A percentile compares a stretch with the other conserved stretches of the same genome.
Conservation (phyloP, 192 early-diverging fungal genomes). For the Hyaloraphidium curvatum region DNA sequence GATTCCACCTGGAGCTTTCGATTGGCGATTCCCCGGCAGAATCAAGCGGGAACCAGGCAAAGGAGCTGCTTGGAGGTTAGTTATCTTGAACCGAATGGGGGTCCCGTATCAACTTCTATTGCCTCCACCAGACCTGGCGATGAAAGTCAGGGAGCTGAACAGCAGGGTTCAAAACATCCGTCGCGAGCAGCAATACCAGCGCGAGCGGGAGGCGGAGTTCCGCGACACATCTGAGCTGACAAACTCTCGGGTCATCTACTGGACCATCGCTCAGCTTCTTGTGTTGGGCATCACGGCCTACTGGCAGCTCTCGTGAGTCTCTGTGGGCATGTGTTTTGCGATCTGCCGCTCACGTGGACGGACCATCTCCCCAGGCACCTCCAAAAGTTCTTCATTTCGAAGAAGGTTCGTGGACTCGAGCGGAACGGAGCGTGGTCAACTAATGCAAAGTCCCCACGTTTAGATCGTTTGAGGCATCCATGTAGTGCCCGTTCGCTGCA, state of each 20-base stretch:
- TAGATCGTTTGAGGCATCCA: too few relatives aligned
- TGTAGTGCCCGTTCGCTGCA: too few relatives aligned
- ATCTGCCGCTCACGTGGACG: too few relatives aligned
- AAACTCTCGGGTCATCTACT: slow-evolving; percentile 66
- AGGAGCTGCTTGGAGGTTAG: slow-evolving; percentile 20
- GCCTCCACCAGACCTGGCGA: slow-evolving; percentile 34
- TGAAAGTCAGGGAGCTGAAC: slow-evolving; percentile 63
- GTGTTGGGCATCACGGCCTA: slow-evolving; percentile 32
- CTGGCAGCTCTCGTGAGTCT: too few relatives aligned
- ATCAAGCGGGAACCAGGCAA: slow-evolving; percentile 8
- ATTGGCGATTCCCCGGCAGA: slow-evolving; percentile 44
- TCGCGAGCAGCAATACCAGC: slow-evolving; percentile 74
- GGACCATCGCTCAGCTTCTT: slow-evolving; percentile 69
- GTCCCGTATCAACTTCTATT: not conserved
- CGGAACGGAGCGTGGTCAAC: too few relatives aligned
- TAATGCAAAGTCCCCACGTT: too few relatives aligned
- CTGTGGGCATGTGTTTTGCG: too few relatives aligned
- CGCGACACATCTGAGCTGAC: slow-evolving; percentile 64
- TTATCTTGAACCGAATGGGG: slow-evolving; percentile 19
- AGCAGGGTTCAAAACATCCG: slow-evolving; percentile 59
- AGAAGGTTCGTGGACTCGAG: too few relatives aligned
- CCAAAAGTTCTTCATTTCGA: too few relatives aligned
- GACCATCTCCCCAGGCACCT: too few relatives aligned
- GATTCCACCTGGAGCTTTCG: slow-evolving; percentile 36
- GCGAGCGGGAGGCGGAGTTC: slow-evolving; percentile 79